Evolutionary conservation across 495 filamentous ascomycete species (phyloP).

Genomic region (Xylaria scruposa): DNA sequence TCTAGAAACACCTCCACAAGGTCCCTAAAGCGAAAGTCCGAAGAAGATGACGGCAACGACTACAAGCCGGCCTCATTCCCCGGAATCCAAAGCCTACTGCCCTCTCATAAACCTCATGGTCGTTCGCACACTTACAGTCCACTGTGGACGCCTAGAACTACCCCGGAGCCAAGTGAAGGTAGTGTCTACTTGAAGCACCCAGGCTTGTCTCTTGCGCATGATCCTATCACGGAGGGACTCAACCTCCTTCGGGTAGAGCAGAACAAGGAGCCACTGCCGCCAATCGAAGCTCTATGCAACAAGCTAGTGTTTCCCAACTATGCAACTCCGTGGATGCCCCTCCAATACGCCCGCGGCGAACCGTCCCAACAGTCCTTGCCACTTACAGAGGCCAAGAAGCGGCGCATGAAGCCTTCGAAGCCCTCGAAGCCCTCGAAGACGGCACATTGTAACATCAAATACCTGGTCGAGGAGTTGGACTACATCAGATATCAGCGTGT

Average conservation of each 20-base stretch:
- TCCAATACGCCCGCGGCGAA: constrained; percentile 9
- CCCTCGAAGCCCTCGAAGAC: background rate
- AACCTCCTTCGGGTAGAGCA: constrained; percentile 26
- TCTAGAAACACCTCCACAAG: background rate
- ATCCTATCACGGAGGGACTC: constrained; percentile 36
- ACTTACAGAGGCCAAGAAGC: background rate
- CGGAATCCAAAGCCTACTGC: background rate
- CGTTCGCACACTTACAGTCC: background rate
- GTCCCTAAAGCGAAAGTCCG: background rate
- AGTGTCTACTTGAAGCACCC: constrained; percentile 11
- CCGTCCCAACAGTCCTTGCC: constrained; percentile 13
- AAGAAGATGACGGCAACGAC: background rate
- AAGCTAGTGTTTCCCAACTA: background rate
- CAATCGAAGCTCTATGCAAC: constrained; percentile 17
- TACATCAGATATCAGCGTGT: constrained; percentile 46
- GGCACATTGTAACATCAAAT: constrained; percentile 43
- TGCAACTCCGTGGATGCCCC: constrained; percentile 17
- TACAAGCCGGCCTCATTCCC: background rate
- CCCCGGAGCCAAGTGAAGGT: constrained; percentile 27
- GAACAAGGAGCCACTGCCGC: constrained; percentile 29
- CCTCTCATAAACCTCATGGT: background rate
- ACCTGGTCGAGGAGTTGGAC: constrained; percentile 41
- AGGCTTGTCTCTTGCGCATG: constrained; percentile 2
- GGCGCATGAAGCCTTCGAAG: background rate
- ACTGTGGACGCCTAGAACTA: constrained; percentile 25